phyloP scores from a whole-genome alignment of 2,329 filamentous ascomycete genomes.

The Cladophialophora exuberans region DNA sequence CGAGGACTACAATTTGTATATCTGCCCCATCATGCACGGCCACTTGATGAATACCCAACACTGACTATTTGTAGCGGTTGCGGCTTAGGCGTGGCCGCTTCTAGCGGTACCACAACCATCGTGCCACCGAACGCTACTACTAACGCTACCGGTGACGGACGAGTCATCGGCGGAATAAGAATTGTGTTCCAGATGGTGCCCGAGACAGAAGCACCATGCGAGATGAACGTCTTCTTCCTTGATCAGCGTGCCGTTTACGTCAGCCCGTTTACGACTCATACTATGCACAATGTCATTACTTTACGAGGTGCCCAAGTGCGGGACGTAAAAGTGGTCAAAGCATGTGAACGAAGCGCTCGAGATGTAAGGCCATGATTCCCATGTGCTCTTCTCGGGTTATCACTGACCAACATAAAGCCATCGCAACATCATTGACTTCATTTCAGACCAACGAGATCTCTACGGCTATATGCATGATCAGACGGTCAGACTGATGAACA shows the following conservation, averaged over 20 bases:
- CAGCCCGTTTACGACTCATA: slow-evolving; percentile 46
- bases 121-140: slow-evolving; percentile 43
- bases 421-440: slow-evolving; percentile 31
- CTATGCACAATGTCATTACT: slow-evolving; percentile 48
- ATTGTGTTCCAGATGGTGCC: slow-evolving; percentile 49
- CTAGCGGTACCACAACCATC: slow-evolving; percentile 38
- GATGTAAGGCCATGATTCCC: slow-evolving; percentile 38
- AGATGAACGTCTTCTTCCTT: slow-evolving; percentile 49
- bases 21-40: no score
- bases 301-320: slow-evolving; percentile 47
- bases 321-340: slow-evolving; percentile 46
- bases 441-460: slow-evolving; percentile 44
- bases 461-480: slow-evolving; percentile 48
- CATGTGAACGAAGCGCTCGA: slow-evolving; percentile 47
- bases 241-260: slow-evolving; percentile 42
- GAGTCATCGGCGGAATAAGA: slow-evolving; percentile 41
- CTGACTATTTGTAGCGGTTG: no score
- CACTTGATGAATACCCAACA: no score
- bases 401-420: slow-evolving; percentile 50
- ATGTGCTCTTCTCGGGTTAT: slow-evolving; percentile 45
- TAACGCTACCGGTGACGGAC: slow-evolving; percentile 38
- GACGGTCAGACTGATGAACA: slow-evolving; percentile 45
- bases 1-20: no score
- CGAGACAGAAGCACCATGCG: slow-evolving; percentile 47
- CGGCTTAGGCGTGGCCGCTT: slow-evolving; percentile 42